These are phyloP conservation scores for Circinella minor DNA, from an alignment of 371 early-diverging fungal genomes.

Conservation along the genomic window DNA sequence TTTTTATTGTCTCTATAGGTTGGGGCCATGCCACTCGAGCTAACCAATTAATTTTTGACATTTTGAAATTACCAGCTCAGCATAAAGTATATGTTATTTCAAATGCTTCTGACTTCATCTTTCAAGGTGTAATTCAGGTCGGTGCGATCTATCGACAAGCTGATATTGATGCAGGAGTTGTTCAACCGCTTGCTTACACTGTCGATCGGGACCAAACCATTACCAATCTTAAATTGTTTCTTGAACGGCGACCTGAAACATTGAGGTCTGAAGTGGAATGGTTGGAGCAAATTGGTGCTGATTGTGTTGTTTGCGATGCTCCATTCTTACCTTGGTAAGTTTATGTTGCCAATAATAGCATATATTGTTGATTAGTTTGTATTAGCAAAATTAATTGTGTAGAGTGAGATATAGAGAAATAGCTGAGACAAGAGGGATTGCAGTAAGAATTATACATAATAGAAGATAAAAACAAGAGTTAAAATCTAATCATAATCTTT, in stretches of 20 bases:
- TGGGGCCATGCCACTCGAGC: constrained; percentile 77
- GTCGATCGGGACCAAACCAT: constrained; percentile 68
- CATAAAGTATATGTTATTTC: constrained; percentile 71
- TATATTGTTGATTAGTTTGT: not conserved
- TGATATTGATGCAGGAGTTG: constrained; percentile 71
- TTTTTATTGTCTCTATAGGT: constrained; percentile 38
- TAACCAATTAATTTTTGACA: constrained; percentile 61
- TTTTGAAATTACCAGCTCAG: constrained; percentile 57
- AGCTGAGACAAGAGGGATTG: not conserved
- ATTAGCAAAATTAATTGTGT: not conserved
- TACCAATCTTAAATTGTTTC: constrained; percentile 47
- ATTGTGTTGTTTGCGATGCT: constrained; percentile 74
- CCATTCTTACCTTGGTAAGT: constrained; percentile 71
- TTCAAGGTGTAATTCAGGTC: constrained; percentile 60
- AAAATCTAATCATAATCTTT: no score
- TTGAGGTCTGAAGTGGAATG: constrained; percentile 55
- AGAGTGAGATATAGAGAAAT: not conserved
- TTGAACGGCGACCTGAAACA: constrained; percentile 51
- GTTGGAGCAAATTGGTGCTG: constrained; percentile 59
- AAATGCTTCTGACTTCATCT: constrained; percentile 68
- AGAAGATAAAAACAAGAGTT: not conserved
- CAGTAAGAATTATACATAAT: not conserved
- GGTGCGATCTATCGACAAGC: constrained; percentile 67
- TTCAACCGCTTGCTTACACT: constrained; percentile 74
- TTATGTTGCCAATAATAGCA: not conserved